Evolutionary conservation across 2,329 filamentous ascomycete genomes (phyloP).

Genomic region (Pyrenochaeta sp.): DNA sequence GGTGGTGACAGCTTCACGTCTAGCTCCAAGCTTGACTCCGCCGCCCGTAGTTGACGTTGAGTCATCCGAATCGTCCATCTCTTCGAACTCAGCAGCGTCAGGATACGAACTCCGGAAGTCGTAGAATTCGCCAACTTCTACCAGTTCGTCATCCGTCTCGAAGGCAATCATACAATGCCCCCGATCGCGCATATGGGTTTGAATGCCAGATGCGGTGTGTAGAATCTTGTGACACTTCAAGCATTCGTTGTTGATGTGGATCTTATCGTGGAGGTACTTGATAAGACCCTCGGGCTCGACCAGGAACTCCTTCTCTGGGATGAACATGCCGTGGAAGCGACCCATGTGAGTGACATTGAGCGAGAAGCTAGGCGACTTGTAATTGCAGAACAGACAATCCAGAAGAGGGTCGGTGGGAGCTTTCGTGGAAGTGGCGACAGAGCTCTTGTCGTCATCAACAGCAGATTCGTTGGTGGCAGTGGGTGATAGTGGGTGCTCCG

Average conservation of each 20-base stretch:
- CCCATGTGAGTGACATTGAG: slow-evolving; percentile 90
- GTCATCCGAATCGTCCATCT: slow-evolving; percentile 57
- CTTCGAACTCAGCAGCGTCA: slow-evolving; percentile 72
- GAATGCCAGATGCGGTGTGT: slow-evolving; percentile 78
- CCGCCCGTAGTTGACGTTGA: slow-evolving; percentile 55
- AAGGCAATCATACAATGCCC: slow-evolving; percentile 98
- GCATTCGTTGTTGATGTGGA: slow-evolving; percentile 83
- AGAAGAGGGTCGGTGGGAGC: slow-evolving; percentile 51
- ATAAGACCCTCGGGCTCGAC: slow-evolving; percentile 84
- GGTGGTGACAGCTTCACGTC: slow-evolving; percentile 59
- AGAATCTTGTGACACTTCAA: slow-evolving; percentile 87
- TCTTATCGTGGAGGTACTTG: slow-evolving; percentile 78
- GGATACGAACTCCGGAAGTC: slow-evolving; percentile 97
- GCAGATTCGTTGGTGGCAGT: slow-evolving; percentile 39
- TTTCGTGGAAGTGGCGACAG: slow-evolving; percentile 39
- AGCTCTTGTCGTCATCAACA: slow-evolving; percentile 53
- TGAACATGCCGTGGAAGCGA: slow-evolving; percentile 92
- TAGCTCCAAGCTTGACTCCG: slow-evolving; percentile 75
- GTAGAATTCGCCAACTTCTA: slow-evolving; percentile 95
- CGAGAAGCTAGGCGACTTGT: slow-evolving; percentile 76
- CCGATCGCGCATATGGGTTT: slow-evolving; percentile 97
- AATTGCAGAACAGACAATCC: slow-evolving; percentile 91
- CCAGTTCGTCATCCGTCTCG: slow-evolving; percentile 84
- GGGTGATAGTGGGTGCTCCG: slow-evolving; percentile 50
- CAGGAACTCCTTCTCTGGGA: slow-evolving; percentile 87